These are phyloP conservation scores for Flaveria bidentis DNA, from an alignment of 129 eudicot species.

Conservation along the genomic window DNA sequence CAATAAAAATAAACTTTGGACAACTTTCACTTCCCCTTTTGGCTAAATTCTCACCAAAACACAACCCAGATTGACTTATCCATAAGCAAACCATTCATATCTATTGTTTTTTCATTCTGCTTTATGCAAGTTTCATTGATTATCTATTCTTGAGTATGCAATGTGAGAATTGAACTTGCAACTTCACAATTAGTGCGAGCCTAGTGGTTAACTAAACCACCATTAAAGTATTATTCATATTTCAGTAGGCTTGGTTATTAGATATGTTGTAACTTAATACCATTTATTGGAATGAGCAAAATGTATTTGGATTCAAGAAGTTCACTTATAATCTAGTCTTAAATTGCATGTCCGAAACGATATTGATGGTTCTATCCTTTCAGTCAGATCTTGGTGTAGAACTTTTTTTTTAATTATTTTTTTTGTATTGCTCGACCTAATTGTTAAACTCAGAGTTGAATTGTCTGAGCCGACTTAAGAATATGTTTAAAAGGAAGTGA, in stretches of 20 bases:
- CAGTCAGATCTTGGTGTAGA: not conserved
- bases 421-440: not conserved
- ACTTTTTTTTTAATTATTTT: not conserved
- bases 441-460: not conserved
- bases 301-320: not conserved
- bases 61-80: not conserved
- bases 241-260: not conserved
- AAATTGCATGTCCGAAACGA: not conserved
- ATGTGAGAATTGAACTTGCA: not conserved
- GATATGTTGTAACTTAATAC: not conserved
- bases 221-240: not conserved
- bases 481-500: not conserved
- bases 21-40: not conserved
- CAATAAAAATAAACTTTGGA: not conserved
- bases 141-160: not conserved
- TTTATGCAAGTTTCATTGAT: not conserved
- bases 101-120: not conserved
- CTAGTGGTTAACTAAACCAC: not conserved
- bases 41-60: not conserved
- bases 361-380: not conserved
- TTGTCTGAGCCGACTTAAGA: not conserved
- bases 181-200: not conserved
- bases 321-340: not conserved
- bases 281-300: not conserved
- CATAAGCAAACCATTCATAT: not conserved